A percentile compares a stretch with the other conserved stretches of the same genome.
phyloP scores from a whole-genome alignment of 345 rosid genomes.

The Eutrema heterophyllum region DNA sequence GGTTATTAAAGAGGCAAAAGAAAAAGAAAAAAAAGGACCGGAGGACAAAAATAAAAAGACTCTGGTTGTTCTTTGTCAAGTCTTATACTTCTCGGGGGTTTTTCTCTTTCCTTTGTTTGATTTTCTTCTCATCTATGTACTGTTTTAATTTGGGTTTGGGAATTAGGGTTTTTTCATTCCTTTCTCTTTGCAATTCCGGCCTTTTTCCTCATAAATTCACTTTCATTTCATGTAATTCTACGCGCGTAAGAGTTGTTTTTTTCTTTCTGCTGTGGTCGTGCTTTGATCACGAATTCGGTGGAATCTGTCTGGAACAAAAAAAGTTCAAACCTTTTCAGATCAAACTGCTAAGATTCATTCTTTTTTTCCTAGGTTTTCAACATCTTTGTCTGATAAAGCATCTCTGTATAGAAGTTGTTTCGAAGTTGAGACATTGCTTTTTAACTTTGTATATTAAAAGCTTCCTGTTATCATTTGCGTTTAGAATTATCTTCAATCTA shows the following conservation, averaged over 20 bases:
- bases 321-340: not conserved
- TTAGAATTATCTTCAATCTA: not conserved
- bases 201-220: not conserved
- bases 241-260: not conserved
- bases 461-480: not conserved
- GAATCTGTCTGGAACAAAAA: not conserved
- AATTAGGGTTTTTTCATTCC: not conserved
- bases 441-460: not conserved
- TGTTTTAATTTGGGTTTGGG: not conserved
- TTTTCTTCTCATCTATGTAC: not conserved
- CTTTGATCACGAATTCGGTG: slow-evolving; percentile 13
- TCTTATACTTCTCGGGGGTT: slow-evolving; percentile 7
- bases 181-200: not conserved
- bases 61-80: slow-evolving; percentile 11
- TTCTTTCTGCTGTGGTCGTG: not conserved
- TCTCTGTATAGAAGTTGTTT: not conserved
- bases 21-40: too few species aligned
- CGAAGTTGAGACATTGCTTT: not conserved
- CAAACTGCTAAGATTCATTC: slow-evolving; percentile 8
- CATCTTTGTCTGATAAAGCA: not conserved
- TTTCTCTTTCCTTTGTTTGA: not conserved
- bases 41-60: not conserved
- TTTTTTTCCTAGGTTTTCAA: not conserved
- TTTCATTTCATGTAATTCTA: not conserved
- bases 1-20: too few species aligned